These are phyloP conservation scores for Camellia granthamiana DNA, from an alignment of 148 eudicot genomes.

Conservation along the genomic window DNA sequence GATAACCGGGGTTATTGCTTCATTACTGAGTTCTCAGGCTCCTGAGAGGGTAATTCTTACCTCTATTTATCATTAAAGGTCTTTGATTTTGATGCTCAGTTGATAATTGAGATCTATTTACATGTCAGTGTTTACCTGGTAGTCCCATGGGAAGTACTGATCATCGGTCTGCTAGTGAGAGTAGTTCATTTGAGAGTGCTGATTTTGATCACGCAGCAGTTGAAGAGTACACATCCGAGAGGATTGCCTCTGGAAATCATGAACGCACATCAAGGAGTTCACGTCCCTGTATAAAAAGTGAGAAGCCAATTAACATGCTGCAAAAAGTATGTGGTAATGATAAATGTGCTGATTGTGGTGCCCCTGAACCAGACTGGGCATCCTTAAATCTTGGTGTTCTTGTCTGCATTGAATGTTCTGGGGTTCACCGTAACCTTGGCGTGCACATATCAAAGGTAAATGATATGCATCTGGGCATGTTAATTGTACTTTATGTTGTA, in stretches of 20 bases:
- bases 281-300: slow-evolving; percentile 55
- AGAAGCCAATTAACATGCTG: slow-evolving; percentile 73
- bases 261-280: slow-evolving; percentile 63
- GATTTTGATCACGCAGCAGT: slow-evolving; percentile 68
- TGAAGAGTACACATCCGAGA: slow-evolving; percentile 71
- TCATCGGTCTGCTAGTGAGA: slow-evolving; percentile 89
- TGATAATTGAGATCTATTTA: slow-evolving; percentile 16
- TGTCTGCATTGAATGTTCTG: slow-evolving; percentile 97
- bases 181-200: slow-evolving; percentile 92
- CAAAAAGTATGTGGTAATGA: slow-evolving; percentile 82
- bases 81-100: slow-evolving; percentile 10
- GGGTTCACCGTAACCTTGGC: slow-evolving; percentile 97
- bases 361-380: slow-evolving; percentile 98
- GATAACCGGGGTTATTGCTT: slow-evolving; percentile 95
- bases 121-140: slow-evolving; percentile 63
- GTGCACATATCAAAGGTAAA: slow-evolving; percentile 96
- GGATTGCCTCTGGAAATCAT: slow-evolving; percentile 52
- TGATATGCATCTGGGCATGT: neutral
- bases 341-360: slow-evolving; percentile 95
- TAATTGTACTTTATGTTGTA: too few relatives aligned
- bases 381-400: slow-evolving; percentile 92
- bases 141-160: slow-evolving; percentile 74
- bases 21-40: slow-evolving; percentile 88
- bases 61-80: neutral
- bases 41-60: slow-evolving; percentile 75